Evolutionary conservation across 805 yeast genomes (phyloP), one percentile per base, ranked within the genome.

Genomic region (Cyberlindnera japonica): DNA sequence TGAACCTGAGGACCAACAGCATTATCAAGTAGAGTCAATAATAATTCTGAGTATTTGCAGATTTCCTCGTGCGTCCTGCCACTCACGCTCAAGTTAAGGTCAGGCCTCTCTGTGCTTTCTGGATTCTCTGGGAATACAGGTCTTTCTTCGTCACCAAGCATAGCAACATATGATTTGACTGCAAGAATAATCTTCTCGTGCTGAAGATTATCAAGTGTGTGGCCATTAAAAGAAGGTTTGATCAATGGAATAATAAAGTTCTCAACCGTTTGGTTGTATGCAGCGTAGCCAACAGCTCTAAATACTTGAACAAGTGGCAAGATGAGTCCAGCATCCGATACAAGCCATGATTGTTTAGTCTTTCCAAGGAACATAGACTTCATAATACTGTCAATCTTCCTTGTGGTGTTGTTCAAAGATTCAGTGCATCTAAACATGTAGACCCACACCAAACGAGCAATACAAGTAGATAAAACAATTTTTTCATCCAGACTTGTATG

Each of bases 371-470:
- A 65, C 30, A 85, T 59, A 5, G 76, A 46, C 35, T 74, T 72
- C 42, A 82, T 78, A 24, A 93, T 63, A 3, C 64, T 55, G 43
- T 83, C 95, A 36, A 93, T 68, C 40, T 81, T 82, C 53, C 89
- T 81, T 3, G 90, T 79, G 1, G 95, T 89, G 43, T 85, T 82
- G 57, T 91, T 93, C 51, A 91, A 65, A 0, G 97, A 83, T 50
- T 95, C 99, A 0, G 95, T 77, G 49, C 89, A 79, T 47, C 98
- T 69, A 61, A 81, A 87, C 18, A 89, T 65, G 57, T 85, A 93
- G 0, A 90, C 95, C 99, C 99, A 93, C 0, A 86, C 62, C 23
- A 95, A 66, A 43, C 96, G 66, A 0, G 95, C 73, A 4, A 83
- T 63, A 41, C 90, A 80, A 0, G 77, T 76, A 13, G 85, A 72